A percentile compares a stretch with the other conserved stretches of the same genome.
Evolutionary conservation across 2,329 filamentous ascomycete genomes (phyloP).

Genomic region (Rhexocercosporidium sp.): DNA sequence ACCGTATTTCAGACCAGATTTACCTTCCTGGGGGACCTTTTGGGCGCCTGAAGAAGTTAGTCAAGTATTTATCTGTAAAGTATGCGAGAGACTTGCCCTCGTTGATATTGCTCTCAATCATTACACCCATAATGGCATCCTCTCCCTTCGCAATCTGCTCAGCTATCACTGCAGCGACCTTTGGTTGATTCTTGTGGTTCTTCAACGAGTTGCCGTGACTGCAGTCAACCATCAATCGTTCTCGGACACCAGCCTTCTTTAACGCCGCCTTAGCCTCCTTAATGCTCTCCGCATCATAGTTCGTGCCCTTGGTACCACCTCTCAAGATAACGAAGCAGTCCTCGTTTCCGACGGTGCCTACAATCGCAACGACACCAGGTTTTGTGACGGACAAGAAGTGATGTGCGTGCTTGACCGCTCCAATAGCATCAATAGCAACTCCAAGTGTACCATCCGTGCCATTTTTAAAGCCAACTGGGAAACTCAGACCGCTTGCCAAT

Average conservation of each 20-base stretch:
- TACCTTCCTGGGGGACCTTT: constrained; percentile 88
- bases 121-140: constrained; percentile 87
- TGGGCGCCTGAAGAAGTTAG: constrained; percentile 68
- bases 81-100: constrained; percentile 63
- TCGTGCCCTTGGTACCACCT: constrained; percentile 90
- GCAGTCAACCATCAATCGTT: constrained; percentile 96
- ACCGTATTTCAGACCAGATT: constrained; percentile 84
- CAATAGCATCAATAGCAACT: constrained; percentile 94
- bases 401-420: constrained; percentile 88
- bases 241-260: constrained; percentile 71
- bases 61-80: not conserved
- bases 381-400: constrained; percentile 98
- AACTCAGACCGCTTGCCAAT: constrained; percentile 89
- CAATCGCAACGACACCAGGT: constrained; percentile 92
- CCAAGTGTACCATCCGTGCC: constrained; percentile 90
- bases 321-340: constrained; percentile 97
- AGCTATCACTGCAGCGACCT: constrained; percentile 82
- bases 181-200: constrained; percentile 96
- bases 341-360: constrained; percentile 91
- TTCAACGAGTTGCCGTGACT: constrained; percentile 96
- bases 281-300: constrained; percentile 88
- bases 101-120: constrained; percentile 98
- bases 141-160: constrained; percentile 88
- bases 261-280: constrained; percentile 82
- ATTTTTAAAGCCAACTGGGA: constrained; percentile 99